Percentiles rank a stretch among this genome's conserved stretches.
Evolutionary conservation across 2,329 filamentous ascomycete genomes (phyloP).

Genomic region (Colletotrichum sp.): DNA sequence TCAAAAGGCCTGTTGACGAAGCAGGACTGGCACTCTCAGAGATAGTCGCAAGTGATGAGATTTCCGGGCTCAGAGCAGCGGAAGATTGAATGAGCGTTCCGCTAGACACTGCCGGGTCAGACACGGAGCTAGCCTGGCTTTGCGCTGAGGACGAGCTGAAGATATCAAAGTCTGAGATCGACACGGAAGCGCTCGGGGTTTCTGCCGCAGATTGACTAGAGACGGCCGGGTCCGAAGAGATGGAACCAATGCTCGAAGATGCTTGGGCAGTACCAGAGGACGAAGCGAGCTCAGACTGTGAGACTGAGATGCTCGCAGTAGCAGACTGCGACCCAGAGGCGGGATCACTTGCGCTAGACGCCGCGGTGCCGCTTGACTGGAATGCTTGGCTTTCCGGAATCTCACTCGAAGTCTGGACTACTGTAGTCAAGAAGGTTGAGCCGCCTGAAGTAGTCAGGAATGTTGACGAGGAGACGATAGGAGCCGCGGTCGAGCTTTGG

Average conservation of each 20-base stretch:
- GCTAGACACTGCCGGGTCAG: neutral
- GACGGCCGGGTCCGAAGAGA: neutral
- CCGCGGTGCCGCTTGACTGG: neutral
- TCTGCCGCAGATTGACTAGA: neutral
- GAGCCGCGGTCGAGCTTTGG: neutral
- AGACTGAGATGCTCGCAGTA: neutral
- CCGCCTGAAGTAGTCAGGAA: neutral
- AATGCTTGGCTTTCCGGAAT: neutral
- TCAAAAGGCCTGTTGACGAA: neutral
- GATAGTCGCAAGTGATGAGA: neutral
- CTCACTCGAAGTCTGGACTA: neutral
- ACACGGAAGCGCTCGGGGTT: neutral
- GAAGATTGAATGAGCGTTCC: neutral
- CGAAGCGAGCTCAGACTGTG: neutral
- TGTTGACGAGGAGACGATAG: neutral
- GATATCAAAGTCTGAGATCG: neutral
- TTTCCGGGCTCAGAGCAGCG: neutral
- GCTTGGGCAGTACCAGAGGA: neutral
- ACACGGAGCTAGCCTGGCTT: neutral
- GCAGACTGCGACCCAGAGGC: neutral
- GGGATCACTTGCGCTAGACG: neutral
- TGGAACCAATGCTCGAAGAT: neutral
- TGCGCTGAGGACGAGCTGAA: neutral
- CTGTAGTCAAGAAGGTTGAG: neutral
- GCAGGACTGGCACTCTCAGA: neutral